Evolutionary conservation across 2,329 filamentous ascomycete species (phyloP), one percentile per base, ranked within the genome.

Genomic region (Xylaria sp.): DNA sequence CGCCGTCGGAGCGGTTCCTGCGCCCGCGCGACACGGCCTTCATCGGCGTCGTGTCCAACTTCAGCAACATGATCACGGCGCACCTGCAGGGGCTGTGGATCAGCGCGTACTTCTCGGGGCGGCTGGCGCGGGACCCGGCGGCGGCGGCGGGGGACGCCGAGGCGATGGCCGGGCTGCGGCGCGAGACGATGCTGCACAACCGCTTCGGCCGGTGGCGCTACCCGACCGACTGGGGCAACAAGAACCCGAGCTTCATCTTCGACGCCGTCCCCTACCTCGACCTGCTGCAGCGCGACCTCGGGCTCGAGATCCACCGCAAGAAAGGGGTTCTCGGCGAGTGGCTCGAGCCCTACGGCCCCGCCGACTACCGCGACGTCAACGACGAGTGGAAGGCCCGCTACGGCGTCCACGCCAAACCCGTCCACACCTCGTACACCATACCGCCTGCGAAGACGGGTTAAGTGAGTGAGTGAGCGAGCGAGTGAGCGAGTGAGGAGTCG

Each of bases 261-360:
- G 90, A 94, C 69, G 81, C 81, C 0, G 68, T 93, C 49, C 88
- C 88, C 3, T 94, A 91, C 54, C 68, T 91, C 17, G 89, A 92
- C 69, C 64, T 87, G 64, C 68, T 93, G 65, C 67, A 90, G 55
- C 72, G 74, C 4, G 89, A 93, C 68, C 63, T 92, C 51, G 87
- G 83, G 0, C 69, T 92, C 50, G 72, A 78, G 17, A 73, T 74
- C 13, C 75, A 80, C 59, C 73, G 84, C 29, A 88, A 88, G 73
- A 71, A 76, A 51, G 77, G 81, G 0, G 75, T 71, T 64, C 63
- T 78, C 47, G 72, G 72, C 1, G 84, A 87, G 63, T 74, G 80
- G 24, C 80, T 78, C 52, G 69, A 77, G 44, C 77, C 84, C 1
- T 88, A 88, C 67, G 78, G 80, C 0, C 79, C 82, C 1, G 76